Conservation (phyloP, 2,329 filamentous ascomycete species). For the Paraphoma chrysanthemicola region DNA sequence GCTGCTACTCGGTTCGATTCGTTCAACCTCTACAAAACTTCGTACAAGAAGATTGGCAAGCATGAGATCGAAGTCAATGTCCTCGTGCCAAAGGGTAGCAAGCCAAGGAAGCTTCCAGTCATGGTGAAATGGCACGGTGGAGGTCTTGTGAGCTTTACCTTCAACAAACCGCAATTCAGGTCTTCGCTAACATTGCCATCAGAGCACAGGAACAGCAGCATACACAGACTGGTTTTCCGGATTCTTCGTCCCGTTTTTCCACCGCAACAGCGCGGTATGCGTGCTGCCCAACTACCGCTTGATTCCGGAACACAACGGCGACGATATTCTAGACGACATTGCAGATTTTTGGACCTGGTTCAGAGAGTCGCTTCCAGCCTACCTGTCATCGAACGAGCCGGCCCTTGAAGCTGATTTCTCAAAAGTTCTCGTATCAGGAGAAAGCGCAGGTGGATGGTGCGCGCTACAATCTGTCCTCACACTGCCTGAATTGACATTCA, state of each 20-base stretch:
- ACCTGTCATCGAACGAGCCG: constrained; percentile 17
- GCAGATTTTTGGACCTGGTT: constrained; percentile 59
- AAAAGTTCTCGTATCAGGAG: constrained; percentile 40
- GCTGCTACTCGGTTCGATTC: constrained; percentile 40
- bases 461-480: constrained; percentile 40
- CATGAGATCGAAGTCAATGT: constrained; percentile 49
- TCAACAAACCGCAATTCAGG: not conserved
- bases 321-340: constrained; percentile 57
- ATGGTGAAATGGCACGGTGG: constrained; percentile 56
- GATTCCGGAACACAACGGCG: constrained; percentile 56
- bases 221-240: constrained; percentile 38
- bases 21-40: constrained; percentile 50
- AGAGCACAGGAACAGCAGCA: constrained; percentile 35
- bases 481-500: constrained; percentile 25
- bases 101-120: constrained; percentile 46
- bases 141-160: constrained; percentile 43
- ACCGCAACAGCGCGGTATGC: constrained; percentile 51
- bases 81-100: constrained; percentile 48
- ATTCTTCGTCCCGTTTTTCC: constrained; percentile 49
- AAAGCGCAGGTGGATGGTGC: constrained; percentile 50
- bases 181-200: not conserved
- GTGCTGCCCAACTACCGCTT: constrained; percentile 60
- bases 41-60: constrained; percentile 51
- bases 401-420: constrained; percentile 30
- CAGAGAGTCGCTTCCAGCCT: constrained; percentile 7